Evolutionary conservation across 495 filamentous ascomycete species (phyloP).

Genomic region (Aspergillus heteromorphus): DNA sequence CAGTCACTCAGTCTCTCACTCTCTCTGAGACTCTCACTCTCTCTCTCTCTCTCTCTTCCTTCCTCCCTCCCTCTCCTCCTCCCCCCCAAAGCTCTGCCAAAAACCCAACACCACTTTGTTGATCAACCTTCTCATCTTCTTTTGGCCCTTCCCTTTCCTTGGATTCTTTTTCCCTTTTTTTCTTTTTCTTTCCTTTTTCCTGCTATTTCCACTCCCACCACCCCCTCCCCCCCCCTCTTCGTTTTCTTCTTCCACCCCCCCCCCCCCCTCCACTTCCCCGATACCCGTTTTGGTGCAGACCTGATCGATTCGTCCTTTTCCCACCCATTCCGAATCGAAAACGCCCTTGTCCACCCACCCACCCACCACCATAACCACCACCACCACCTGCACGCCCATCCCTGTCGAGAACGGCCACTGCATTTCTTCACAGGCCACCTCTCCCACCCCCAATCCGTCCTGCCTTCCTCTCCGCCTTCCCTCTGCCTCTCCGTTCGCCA

Average conservation of each 20-base stretch:
- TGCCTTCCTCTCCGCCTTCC: slow-evolving; percentile 10
- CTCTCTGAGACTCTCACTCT: neutral
- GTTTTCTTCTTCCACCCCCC: slow-evolving; percentile 9
- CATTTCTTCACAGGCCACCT: slow-evolving; percentile 10
- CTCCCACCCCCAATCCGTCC: slow-evolving; percentile 10
- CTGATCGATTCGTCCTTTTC: slow-evolving; percentile 16
- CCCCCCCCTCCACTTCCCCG: slow-evolving; percentile 13
- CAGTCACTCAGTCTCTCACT: neutral
- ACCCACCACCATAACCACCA: neutral
- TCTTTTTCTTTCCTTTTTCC: slow-evolving; percentile 17
- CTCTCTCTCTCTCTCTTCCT: slow-evolving; percentile 3
- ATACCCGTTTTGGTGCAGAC: slow-evolving; percentile 17
- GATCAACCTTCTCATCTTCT: neutral
- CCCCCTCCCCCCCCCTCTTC: neutral
- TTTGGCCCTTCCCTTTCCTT: slow-evolving; percentile 1
- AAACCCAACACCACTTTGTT: slow-evolving; percentile 3
- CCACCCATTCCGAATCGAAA: slow-evolving; percentile 19
- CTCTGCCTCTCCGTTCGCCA: slow-evolving; percentile 21
- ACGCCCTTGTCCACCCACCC: slow-evolving; percentile 24
- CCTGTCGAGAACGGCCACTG: slow-evolving; percentile 34
- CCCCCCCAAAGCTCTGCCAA: neutral
- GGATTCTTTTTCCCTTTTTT: slow-evolving; percentile 3
- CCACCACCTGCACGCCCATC: slow-evolving; percentile 27
- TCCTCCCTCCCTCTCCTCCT: slow-evolving; percentile 2
- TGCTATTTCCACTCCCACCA: slow-evolving; percentile 14